A percentile compares a stretch with the other conserved stretches of the same genome.
phyloP scores from a whole-genome alignment of 2,329 filamentous ascomycete species.

The Diaporthe caulivora region DNA sequence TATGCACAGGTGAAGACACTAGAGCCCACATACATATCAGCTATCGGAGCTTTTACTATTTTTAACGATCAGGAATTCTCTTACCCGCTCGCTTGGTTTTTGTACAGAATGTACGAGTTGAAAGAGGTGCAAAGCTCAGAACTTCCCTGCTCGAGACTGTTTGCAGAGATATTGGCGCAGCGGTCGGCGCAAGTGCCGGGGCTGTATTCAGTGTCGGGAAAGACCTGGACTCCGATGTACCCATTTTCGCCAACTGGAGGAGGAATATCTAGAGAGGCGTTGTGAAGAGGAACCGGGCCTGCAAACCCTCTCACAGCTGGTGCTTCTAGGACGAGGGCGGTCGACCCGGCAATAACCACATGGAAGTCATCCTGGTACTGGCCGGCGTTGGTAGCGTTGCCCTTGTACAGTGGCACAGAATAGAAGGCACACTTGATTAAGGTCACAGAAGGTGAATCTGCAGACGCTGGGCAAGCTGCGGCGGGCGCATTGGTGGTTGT shows the following conservation, averaged over 20 bases:
- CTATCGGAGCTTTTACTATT: constrained; percentile 16
- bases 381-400: constrained; percentile 36
- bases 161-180: constrained; percentile 46
- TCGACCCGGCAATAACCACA: constrained; percentile 40
- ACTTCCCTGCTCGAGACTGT: constrained; percentile 43
- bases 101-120: constrained; percentile 39
- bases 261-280: constrained; percentile 47
- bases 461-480: constrained; percentile 36
- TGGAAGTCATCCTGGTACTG: constrained; percentile 40
- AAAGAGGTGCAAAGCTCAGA: constrained; percentile 40
- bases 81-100: constrained; percentile 32
- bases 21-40: constrained; percentile 1
- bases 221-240: constrained; percentile 48
- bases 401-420: constrained; percentile 31
- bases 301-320: constrained; percentile 33
- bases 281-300: constrained; percentile 41
- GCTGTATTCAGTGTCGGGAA: constrained; percentile 46
- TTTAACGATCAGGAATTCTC: neutral
- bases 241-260: constrained; percentile 44
- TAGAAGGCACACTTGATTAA: constrained; percentile 43
- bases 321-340: constrained; percentile 31
- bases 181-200: constrained; percentile 46
- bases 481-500: constrained; percentile 35
- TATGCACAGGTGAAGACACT: constrained; percentile 40
- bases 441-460: constrained; percentile 37